Evolutionary conservation across 495 filamentous ascomycete species (phyloP), one percentile per base, ranked within the genome.

Genomic region (Cercophora newfieldiana): DNA sequence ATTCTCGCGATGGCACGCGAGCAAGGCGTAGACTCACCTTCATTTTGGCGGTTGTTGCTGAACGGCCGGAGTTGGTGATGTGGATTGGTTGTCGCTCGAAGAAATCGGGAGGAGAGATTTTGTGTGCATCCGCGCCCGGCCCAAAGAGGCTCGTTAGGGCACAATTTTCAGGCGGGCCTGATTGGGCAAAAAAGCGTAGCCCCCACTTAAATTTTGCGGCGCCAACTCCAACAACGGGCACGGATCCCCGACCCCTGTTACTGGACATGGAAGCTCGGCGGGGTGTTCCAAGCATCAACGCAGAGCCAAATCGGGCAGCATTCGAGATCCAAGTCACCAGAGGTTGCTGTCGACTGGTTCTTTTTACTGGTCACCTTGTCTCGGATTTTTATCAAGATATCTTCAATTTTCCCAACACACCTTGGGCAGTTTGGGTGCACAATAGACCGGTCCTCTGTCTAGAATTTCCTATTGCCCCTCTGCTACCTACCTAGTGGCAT

Each of bases 11-110:
- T 44, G 18, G 2, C 21, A 19, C 18, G 55, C 16, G 51, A 61
- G 3, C 10, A 25, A 55, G 5, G 37, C 44, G 21, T 25, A 28
- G 26, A 30, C 73, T 59, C 58, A 75, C 75, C 75, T 78, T 78
- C 75, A 78, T 78, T 63, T 72, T 78, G 72, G 70, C 75, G 72
- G 71, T 72, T 28, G 63, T 74, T 69, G 69, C 69, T 71, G 72
- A 75, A 75, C 73, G 68, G 66, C 68, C 68, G 70, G 67, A 68
- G 64, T 71, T 68, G 72, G 60, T 62, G 70, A 65, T 76, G 70
- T 67, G 60, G 59, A 69, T 70, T 57, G 54, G 54, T 57, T 67
- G 68, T 65, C 61, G 65, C 68, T 69, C 49, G 51, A 63, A 67
- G 66, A 73, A 75, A 69, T 66, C 63, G 51, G 70, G 49, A 59